Evolutionary conservation across 1,284 basidiomycete species (phyloP).

Genomic region (Tetrapyrgos nigripes): DNA sequence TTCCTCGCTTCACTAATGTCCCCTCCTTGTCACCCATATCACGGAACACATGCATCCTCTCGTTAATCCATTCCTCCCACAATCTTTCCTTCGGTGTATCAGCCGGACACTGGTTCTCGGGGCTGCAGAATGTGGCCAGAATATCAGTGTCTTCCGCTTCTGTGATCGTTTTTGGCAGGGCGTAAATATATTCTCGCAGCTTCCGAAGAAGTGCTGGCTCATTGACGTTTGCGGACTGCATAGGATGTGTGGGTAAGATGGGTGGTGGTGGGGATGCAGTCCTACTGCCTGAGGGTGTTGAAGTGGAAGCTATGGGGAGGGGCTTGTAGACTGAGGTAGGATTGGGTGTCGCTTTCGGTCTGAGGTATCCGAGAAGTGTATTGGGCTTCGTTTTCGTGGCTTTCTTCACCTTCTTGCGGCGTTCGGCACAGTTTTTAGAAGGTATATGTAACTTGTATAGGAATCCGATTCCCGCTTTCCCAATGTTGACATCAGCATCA

Average conservation of each 20-base stretch:
- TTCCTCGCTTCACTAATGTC: neutral
- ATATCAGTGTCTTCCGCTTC: neutral
- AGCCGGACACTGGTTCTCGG: neutral
- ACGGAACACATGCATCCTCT: neutral
- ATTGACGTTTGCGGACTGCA: neutral
- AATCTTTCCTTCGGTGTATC: neutral
- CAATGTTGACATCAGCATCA: neutral
- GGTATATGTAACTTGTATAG: neutral
- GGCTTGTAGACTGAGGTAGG: neutral
- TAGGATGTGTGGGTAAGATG: too few species aligned
- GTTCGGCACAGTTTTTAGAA: neutral
- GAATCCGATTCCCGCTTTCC: neutral
- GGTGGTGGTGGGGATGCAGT: neutral
- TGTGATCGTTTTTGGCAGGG: neutral
- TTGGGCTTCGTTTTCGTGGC: neutral
- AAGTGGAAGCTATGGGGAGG: neutral
- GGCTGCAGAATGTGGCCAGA: neutral
- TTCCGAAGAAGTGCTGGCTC: neutral
- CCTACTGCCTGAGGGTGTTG: too few species aligned
- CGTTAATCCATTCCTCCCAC: neutral
- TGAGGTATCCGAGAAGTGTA: neutral
- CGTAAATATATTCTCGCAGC: neutral
- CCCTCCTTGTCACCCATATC: neutral
- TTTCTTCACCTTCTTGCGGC: neutral
- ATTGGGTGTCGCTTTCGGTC: neutral